A percentile compares a stretch with the other conserved stretches of the same genome.
Conservation (phyloP, 2,329 filamentous ascomycete genomes). For the Colletotrichum sublineola region DNA sequence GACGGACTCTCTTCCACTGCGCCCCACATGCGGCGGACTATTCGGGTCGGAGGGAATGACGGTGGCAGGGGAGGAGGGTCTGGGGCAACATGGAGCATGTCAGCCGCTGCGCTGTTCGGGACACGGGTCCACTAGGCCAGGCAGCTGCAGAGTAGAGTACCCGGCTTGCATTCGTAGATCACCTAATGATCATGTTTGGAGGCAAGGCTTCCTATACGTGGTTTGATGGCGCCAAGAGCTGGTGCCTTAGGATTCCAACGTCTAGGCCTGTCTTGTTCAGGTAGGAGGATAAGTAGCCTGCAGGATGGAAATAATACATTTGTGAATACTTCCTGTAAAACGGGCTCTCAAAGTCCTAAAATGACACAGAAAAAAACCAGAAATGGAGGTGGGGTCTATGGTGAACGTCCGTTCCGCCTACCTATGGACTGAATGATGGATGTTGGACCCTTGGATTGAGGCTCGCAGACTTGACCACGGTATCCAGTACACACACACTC, state of each 20-base stretch:
- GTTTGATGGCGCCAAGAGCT: neutral
- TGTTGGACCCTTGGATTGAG: constrained; percentile 28
- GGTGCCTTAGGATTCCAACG: neutral
- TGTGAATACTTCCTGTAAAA: neutral
- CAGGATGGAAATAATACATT: neutral
- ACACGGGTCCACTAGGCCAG: constrained; percentile 30
- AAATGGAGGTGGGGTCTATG: constrained; percentile 16
- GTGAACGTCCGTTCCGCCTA: neutral
- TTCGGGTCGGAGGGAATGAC: constrained; percentile 9
- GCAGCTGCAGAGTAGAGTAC: constrained; percentile 9
- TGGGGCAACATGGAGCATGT: constrained; percentile 35
- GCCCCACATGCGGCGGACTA: constrained; percentile 6
- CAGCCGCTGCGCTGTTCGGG: constrained; percentile 37
- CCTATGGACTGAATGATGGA: neutral
- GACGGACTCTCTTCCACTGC: neutral
- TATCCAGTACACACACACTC: neutral
- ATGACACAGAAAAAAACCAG: constrained; percentile 15
- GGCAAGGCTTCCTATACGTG: neutral
- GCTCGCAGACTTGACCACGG: constrained; percentile 25
- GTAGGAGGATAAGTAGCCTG: neutral
- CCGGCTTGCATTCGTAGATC: neutral
- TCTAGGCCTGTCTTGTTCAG: neutral
- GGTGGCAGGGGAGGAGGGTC: constrained; percentile 6
- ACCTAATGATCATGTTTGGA: neutral
- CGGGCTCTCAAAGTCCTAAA: neutral